Evolutionary conservation across 2,329 filamentous ascomycete genomes (phyloP).

Genomic region (Xylariaceae sp.): DNA sequence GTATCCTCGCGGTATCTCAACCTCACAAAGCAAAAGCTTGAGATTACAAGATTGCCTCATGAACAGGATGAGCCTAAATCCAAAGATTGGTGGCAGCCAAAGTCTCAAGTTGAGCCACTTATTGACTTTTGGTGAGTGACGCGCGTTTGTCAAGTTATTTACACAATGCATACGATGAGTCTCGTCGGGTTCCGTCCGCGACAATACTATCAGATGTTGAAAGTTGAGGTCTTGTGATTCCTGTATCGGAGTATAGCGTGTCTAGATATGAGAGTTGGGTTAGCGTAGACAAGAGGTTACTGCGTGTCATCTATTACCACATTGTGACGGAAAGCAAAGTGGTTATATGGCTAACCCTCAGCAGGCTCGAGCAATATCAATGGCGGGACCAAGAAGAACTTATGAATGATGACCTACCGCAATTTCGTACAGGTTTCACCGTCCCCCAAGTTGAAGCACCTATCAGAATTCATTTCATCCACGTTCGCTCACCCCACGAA

Average conservation of each 20-base stretch:
- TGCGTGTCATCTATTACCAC: not conserved
- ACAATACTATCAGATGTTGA: no score
- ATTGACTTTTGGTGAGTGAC: slow-evolving; percentile 66
- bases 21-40: slow-evolving; percentile 70
- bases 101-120: slow-evolving; percentile 66
- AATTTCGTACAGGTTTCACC: slow-evolving; percentile 65
- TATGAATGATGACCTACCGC: slow-evolving; percentile 65
- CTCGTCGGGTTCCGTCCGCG: not conserved
- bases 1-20: slow-evolving; percentile 71
- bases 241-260: not conserved
- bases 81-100: slow-evolving; percentile 64
- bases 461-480: slow-evolving; percentile 69
- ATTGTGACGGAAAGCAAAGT: not conserved
- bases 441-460: slow-evolving; percentile 48
- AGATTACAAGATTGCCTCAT: slow-evolving; percentile 68
- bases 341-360: slow-evolving; percentile 5
- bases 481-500: slow-evolving; percentile 58
- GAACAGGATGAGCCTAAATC: slow-evolving; percentile 56
- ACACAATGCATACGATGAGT: not conserved
- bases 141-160: not conserved
- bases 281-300: not conserved
- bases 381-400: slow-evolving; percentile 65
- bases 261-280: not conserved
- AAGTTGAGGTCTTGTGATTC: no score
- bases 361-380: slow-evolving; percentile 69